Evolutionary conservation across 2,329 filamentous ascomycete genomes (phyloP).

Genomic region (Trichoderma aggressivum): DNA sequence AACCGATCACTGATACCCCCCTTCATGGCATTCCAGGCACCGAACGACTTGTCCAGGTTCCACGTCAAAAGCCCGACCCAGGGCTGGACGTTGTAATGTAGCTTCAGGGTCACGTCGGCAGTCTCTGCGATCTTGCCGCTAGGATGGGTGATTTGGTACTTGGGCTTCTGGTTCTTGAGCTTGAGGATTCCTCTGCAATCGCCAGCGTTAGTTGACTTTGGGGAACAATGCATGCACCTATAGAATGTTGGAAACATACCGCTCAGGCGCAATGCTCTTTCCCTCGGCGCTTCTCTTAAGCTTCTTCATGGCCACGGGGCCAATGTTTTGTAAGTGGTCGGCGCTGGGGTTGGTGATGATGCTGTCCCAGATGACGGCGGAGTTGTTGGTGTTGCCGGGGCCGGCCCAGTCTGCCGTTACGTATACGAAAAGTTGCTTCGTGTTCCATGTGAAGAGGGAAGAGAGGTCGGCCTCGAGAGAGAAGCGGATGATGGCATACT

Average conservation of each 20-base stretch:
- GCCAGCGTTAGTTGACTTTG: neutral
- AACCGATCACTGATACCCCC: conserved; percentile 65
- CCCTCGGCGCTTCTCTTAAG: conserved; percentile 56
- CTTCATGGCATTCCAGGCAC: conserved; percentile 62
- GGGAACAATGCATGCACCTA: neutral
- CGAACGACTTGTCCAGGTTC: conserved; percentile 59
- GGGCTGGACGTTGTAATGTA: conserved; percentile 96
- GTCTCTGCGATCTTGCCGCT: conserved; percentile 71
- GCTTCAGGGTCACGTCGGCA: conserved; percentile 69
- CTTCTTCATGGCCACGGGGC: conserved; percentile 59
- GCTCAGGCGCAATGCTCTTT: conserved; percentile 57
- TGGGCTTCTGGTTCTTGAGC: conserved; percentile 81
- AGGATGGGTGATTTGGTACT: conserved; percentile 96
- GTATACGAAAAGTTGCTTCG: conserved; percentile 96
- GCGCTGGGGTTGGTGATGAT: conserved; percentile 79
- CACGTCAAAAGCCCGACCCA: conserved; percentile 90
- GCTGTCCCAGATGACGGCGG: conserved; percentile 91
- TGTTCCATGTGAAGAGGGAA: conserved; percentile 98
- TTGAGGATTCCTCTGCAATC: conserved; percentile 63
- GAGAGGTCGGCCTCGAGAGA: conserved; percentile 87
- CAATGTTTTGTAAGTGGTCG: conserved; percentile 59
- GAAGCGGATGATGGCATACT: conserved; percentile 94
- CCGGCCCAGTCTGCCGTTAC: conserved; percentile 73
- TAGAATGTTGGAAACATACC: conserved; percentile 37
- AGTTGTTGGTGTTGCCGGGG: conserved; percentile 48